Base-by-base conservation (phyloP, 257 asterid genomes). In the Mentha longifolia region DNA sequence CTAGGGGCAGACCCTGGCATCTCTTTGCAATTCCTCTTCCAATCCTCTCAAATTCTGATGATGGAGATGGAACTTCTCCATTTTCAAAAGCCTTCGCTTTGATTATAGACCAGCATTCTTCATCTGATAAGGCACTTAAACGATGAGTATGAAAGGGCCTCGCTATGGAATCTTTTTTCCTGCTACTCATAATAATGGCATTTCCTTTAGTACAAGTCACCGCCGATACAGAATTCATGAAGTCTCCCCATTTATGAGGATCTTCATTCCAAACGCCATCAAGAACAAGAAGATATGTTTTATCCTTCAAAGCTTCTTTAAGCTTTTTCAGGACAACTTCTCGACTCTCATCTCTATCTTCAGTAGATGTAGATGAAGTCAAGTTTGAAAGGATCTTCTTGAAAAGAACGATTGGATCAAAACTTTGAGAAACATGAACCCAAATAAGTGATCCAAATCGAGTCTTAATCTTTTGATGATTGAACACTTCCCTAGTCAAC, bases 171-270 rank as follows among this genome's bases (percentile, higher is more conserved):
- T 42, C 9, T 1, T 9, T 2, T 1, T 42, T 20, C 16, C 73
- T 71, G 1, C 82, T 76, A 5, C 77, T 82, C 1, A 70, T 45
- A 0, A 83, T 7, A n/a, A 68, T 61, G 30, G 20, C 42, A 28
- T 61, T 79, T 49, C 76, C 78, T 6, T 15, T 3, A 2, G 45
- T 19, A 3, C 59, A 56, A 28, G 56, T 60, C 1, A 73, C n/a
- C 64, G 74, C 61, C 4, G 12, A 15, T 11, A 82, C 16, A 7
- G 61, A 19, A 17, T 9, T 35, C 2, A 12, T 45, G 3, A 82
- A 68, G 7, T 28, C 49, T 5, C 31, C 47, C 60, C 71, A 46
- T 10, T 16, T 66, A 12, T 10, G 37, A 2, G 4, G 33, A 9
- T 66, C 43, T 28, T 46, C 46, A 20, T 46, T 7, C 41, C 14